Evolutionary conservation across 2,329 filamentous ascomycete species (phyloP).

Genomic region (Colletotrichum sojae): DNA sequence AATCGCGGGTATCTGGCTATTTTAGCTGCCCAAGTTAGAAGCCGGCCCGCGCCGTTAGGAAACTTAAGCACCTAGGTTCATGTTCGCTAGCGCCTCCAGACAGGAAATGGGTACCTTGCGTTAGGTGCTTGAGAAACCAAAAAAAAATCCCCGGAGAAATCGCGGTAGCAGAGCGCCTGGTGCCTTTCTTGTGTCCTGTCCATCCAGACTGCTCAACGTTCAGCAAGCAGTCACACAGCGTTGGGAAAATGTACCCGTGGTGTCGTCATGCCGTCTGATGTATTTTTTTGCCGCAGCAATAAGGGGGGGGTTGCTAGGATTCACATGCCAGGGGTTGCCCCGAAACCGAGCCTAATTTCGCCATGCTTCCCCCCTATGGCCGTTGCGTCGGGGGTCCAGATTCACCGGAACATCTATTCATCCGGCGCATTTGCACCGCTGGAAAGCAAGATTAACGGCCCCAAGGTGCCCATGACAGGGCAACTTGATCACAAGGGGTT

Average conservation of each 20-base stretch:
- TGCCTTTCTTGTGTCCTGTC: neutral
- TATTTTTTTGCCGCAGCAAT: conserved; percentile 13
- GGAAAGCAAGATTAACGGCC: conserved; percentile 38
- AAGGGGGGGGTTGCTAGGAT: conserved; percentile 16
- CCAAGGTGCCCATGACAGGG: conserved; percentile 27
- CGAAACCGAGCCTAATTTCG: conserved; percentile 30
- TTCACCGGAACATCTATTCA: conserved; percentile 34
- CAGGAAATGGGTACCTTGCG: neutral
- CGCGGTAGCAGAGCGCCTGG: neutral
- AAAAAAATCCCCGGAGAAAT: no score
- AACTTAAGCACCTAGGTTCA: neutral
- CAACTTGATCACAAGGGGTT: conserved; percentile 39
- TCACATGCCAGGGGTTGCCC: conserved; percentile 41
- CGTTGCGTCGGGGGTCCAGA: conserved; percentile 4
- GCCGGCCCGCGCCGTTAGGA: conserved; percentile 33
- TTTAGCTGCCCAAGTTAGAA: conserved; percentile 17
- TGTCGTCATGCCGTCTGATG: conserved; percentile 38
- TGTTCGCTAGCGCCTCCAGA: neutral
- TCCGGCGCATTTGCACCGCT: conserved; percentile 38
- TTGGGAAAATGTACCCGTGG: conserved; percentile 8
- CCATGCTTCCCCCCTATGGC: neutral
- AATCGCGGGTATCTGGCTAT: neutral
- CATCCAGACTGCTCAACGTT: neutral
- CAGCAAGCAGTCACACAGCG: neutral
- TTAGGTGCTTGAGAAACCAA: no score